Percentiles rank a stretch among this genome's conserved stretches.
These are phyloP conservation scores for Pholiota microspora DNA, from an alignment of 768 basidiomycete genomes.

Conservation along the genomic window DNA sequence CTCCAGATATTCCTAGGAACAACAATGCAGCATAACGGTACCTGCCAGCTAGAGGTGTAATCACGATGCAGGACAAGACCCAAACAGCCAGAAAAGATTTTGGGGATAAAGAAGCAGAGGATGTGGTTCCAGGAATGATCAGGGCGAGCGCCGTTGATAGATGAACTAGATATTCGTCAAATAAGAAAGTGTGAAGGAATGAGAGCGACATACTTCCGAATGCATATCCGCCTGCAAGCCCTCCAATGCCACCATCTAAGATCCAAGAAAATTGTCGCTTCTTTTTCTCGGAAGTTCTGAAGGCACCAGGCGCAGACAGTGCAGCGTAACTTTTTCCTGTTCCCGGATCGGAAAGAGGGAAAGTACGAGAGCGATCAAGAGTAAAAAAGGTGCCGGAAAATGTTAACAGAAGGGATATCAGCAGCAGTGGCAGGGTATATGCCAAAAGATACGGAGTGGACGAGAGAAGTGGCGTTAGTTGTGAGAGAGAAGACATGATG, in stretches of 20 bases:
- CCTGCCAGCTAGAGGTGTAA: conserved; percentile 50
- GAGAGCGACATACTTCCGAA: conserved; percentile 50
- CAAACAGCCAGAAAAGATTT: conserved; percentile 60
- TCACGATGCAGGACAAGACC: conserved; percentile 49
- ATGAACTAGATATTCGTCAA: conserved; percentile 36
- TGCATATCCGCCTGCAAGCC: conserved; percentile 52
- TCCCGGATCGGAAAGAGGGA: conserved; percentile 32
- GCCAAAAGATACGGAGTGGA: conserved; percentile 50
- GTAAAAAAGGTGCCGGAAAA: conserved; percentile 74
- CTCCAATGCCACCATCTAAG: conserved; percentile 65
- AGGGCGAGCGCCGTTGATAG: conserved; percentile 59
- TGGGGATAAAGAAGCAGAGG: conserved; percentile 40
- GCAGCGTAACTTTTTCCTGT: conserved; percentile 21
- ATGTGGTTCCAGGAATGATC: conserved; percentile 50
- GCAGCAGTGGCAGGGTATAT: conserved; percentile 60
- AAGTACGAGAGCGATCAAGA: conserved; percentile 65
- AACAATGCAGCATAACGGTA: conserved; percentile 51
- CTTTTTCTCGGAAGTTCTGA: conserved; percentile 25
- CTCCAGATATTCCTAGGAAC: conserved; percentile 51
- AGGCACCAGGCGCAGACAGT: conserved; percentile 30
- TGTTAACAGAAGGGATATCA: conserved; percentile 52
- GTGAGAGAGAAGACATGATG: conserved; percentile 16
- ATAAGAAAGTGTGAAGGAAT: background rate
- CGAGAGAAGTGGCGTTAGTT: conserved; percentile 41
- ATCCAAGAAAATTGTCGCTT: conserved; percentile 35